Base-by-base conservation (phyloP, 2,329 filamentous ascomycete species). In the Calycina herbarum region DNA sequence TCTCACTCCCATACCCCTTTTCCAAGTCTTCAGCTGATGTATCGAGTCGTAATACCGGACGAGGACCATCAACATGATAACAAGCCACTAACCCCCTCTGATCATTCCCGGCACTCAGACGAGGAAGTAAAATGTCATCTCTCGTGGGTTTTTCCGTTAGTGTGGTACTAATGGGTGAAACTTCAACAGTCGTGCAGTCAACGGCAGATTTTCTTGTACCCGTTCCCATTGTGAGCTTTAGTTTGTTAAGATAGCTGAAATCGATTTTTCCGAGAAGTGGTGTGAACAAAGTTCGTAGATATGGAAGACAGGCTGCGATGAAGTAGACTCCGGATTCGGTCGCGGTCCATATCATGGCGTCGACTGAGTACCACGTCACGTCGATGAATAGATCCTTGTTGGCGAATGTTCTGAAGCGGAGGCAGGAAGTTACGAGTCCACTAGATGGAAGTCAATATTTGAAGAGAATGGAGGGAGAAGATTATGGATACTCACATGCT, bases 401-500 rank as follows among this genome's bases (percentile, higher is more conserved):
- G 33, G 27, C 15, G 45, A 67, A 67, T 10, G 51, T 24, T 8
- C 33, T 15, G 35, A 67, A 67, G n/a, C 65, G 65, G 17, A 67
- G 63, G 29, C 51, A 35, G 20, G 63, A 59, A 6, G 65, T 67
- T 5, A 48, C 59, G 13, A 65, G 63, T 57, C 65, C 65, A 56
- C 65, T 67, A n/a, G 11, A 33, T n/a, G 13, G 13, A 31, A 15
- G 13, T 57, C 11, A 33, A 27, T 57, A 29, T 33, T 7, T n/a
- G 5, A 31, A 5, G 13, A 8, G 8, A 31, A 20, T 8, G 15
- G 57, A 13, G 24, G 6, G 13, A n/a, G n/a, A 56, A 24, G n/a
- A 11, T 24, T 8, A 2, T 5, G 17, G 7, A 27, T 57, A 73
- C 78, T 62, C 70, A 79, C 78, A 81, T 82, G 65, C 77, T 78